Base-by-base conservation (phyloP, 2,329 filamentous ascomycete genomes). In the Penicillium glabrum region DNA sequence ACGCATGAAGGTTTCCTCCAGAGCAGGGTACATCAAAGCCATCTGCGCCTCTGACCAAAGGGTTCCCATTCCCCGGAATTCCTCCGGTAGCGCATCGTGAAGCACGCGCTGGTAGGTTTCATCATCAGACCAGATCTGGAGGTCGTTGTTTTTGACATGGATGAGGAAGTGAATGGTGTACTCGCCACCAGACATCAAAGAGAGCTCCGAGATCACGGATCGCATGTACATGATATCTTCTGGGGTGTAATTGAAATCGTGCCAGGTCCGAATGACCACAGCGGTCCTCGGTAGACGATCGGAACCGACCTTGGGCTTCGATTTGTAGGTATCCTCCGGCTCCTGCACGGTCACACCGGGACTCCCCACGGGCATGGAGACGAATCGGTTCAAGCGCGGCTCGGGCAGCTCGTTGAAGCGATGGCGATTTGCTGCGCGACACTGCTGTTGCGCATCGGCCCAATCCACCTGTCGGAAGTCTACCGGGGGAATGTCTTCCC, bases 21-120 rank as follows among this genome's bases (percentile, higher is more conserved):
- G 87, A 48, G 89, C 91, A 51, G 95, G 89, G 75, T 98, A 99
- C 66, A 96, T 83, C 56, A 92, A 85, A 52, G 89, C 82, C 92
- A 98, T 97, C 75, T 97, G 92, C 24, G 89, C 88, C 74, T 96
- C 92, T 0, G 91, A 95, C 95, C 95, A 99, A 7, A 98, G 82
- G 0, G 90, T 96, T 21, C 90, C 90, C 70, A 99, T 87, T 46
- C 90, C 90, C 63, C 85, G 88, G 76, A 99, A 97, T 69, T 99
- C 95, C 62, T 86, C 82, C 0, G 95, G 70, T 89, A 88, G 56
- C 82, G 88, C 69, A 81, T 82, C 70, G 83, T 80, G 78, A 88
- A 97, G 49, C 81, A 93, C 84, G 16, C 83, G 81, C 64, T 91
- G 83, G 57, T 91, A 90, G 0, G 86, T 88, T 31, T 83, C 81